phyloP scores from a whole-genome alignment of 345 rosid species.

The Adansonia digitata region DNA sequence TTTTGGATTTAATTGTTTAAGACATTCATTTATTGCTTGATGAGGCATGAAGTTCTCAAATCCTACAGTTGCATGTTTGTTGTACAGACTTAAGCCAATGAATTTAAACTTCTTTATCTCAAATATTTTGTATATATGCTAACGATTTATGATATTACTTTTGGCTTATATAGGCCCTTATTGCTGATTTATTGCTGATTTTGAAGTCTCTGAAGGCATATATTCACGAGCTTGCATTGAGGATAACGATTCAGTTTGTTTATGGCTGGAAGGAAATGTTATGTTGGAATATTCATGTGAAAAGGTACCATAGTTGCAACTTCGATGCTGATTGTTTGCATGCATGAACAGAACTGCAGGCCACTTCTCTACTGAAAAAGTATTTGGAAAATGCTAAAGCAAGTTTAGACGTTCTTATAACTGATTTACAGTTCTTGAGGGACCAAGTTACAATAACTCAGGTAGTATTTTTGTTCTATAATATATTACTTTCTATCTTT shows the following conservation, averaged over 20 bases:
- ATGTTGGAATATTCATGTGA: constrained; percentile 93
- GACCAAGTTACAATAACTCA: constrained; percentile 95
- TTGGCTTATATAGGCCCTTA: constrained; percentile 41
- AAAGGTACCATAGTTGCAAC: constrained; percentile 46
- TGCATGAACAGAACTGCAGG: constrained; percentile 41
- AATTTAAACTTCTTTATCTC: not conserved
- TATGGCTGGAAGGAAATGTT: constrained; percentile 96
- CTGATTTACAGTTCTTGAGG: constrained; percentile 85
- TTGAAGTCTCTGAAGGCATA: constrained; percentile 95
- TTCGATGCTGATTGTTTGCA: constrained; percentile 9
- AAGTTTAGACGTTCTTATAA: constrained; percentile 82
- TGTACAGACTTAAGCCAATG: not conserved
- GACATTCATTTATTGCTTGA: not conserved
- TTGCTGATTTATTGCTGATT: constrained; percentile 84
- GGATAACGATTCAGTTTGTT: constrained; percentile 70
- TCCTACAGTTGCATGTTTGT: not conserved
- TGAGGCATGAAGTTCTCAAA: not conserved
- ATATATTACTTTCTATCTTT: not conserved
- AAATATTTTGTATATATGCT: not conserved
- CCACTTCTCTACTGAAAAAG: constrained; percentile 63
- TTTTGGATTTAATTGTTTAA: not conserved
- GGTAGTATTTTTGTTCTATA: constrained; percentile 34
- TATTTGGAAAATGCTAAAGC: constrained; percentile 94
- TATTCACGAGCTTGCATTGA: constrained; percentile 70
- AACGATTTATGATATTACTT: not conserved